Evolutionary conservation across 176 grass and related monocot genomes (phyloP).

Genomic region (Melocanna baccifera): DNA sequence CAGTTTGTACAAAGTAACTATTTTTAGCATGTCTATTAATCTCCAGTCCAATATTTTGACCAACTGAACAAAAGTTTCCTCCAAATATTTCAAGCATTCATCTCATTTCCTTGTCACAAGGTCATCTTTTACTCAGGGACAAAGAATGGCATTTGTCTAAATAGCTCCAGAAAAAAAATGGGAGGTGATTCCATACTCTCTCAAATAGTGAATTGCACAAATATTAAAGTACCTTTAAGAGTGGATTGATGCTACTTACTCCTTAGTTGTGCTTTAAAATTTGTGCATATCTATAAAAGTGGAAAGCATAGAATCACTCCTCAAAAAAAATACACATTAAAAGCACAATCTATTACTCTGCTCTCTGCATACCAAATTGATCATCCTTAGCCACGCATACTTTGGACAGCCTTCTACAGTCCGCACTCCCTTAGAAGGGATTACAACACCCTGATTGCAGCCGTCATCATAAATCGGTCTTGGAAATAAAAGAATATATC

Average conservation of each 20-base stretch:
- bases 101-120: not conserved
- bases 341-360: not conserved
- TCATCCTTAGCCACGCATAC: not conserved
- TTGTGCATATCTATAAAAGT: too few species aligned
- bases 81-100: not conserved
- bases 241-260: too few species aligned
- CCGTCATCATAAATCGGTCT: not conserved
- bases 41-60: not conserved
- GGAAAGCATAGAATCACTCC: too few species aligned
- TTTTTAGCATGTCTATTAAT: not conserved
- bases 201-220: too few species aligned
- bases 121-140: not conserved
- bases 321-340: not conserved
- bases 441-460: not conserved
- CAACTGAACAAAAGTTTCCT: not conserved
- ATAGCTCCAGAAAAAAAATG: not conserved
- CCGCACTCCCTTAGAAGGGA: not conserved
- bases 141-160: not conserved
- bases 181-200: too few species aligned
- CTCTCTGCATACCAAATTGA: not conserved
- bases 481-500: not conserved
- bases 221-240: too few species aligned
- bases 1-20: not conserved
- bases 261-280: too few species aligned
- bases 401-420: not conserved